Evolutionary conservation across 2,329 filamentous ascomycete genomes (phyloP).

Genomic region (Aspergillus luchuensis): DNA sequence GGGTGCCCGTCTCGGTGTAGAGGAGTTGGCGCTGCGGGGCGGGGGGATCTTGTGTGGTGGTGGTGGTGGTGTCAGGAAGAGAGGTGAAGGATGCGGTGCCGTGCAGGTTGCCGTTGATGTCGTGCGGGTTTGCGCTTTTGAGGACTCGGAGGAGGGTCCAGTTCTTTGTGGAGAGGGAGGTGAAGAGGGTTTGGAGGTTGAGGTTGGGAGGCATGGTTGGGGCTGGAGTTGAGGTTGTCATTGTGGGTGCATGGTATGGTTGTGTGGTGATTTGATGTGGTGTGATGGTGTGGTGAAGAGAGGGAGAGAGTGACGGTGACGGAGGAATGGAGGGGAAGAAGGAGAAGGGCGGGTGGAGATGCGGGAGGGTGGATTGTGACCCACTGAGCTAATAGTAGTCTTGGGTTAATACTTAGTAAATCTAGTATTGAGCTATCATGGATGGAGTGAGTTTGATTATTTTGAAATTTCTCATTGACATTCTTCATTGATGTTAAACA

Average conservation of each 20-base stretch:
- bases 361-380: not conserved
- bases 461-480: rapidly evolving
- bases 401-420: too few relatives aligned
- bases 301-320: not conserved
- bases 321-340: not conserved
- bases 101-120: slow-evolving; percentile 44
- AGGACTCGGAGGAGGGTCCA: slow-evolving; percentile 44
- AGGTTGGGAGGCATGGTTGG: slow-evolving; percentile 12
- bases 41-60: slow-evolving; percentile 9
- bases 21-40: slow-evolving; percentile 31
- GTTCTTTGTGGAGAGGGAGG: slow-evolving; percentile 29
- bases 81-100: slow-evolving; percentile 44
- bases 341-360: not conserved
- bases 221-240: not conserved
- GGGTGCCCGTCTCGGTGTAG: slow-evolving; percentile 48
- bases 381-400: not conserved
- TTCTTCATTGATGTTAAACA: too few relatives aligned
- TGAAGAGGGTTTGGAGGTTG: slow-evolving; percentile 27
- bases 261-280: too few relatives aligned
- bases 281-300: too few relatives aligned
- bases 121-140: slow-evolving; percentile 43
- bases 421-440: too few relatives aligned
- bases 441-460: too few relatives aligned
- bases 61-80: slow-evolving; percentile 18
- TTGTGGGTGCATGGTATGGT: not conserved